A percentile compares a stretch with the other conserved stretches of the same genome.
These are phyloP conservation scores for Fraxinus albicans DNA, from an alignment of 305 asterid species.

Conservation along the genomic window DNA sequence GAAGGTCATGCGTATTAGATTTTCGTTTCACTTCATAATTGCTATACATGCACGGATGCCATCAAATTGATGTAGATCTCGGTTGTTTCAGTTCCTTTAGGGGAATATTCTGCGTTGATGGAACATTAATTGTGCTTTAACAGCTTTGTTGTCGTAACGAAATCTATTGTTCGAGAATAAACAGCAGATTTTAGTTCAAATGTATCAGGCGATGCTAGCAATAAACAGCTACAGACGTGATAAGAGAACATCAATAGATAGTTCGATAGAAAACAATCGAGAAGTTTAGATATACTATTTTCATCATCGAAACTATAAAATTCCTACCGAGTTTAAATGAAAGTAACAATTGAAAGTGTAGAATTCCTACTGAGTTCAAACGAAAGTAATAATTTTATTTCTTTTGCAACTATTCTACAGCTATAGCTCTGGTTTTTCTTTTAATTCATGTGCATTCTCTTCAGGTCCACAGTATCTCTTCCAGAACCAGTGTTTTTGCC, in stretches of 20 bases:
- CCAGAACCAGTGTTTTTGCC: constrained; percentile 72
- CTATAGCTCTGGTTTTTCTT: not conserved
- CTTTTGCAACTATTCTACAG: not conserved
- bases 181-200: not conserved
- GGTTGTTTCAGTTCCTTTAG: not conserved
- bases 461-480: constrained; percentile 48
- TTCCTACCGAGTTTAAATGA: not conserved
- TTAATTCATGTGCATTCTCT: constrained; percentile 11
- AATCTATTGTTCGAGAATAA: not conserved
- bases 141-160: not conserved
- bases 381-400: not conserved
- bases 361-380: not conserved
- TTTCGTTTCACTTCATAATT: not conserved
- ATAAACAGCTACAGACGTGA: not conserved
- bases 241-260: not conserved
- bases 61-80: not conserved
- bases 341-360: not conserved
- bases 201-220: not conserved
- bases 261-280: not conserved
- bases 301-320: not conserved
- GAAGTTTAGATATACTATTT: not conserved
- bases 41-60: not conserved
- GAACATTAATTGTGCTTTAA: not conserved
- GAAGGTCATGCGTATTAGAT: not conserved
- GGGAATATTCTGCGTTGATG: not conserved